These are phyloP conservation scores for Neoascochyta sp. DNA, from an alignment of 2,329 filamentous ascomycete genomes.

Conservation along the genomic window DNA sequence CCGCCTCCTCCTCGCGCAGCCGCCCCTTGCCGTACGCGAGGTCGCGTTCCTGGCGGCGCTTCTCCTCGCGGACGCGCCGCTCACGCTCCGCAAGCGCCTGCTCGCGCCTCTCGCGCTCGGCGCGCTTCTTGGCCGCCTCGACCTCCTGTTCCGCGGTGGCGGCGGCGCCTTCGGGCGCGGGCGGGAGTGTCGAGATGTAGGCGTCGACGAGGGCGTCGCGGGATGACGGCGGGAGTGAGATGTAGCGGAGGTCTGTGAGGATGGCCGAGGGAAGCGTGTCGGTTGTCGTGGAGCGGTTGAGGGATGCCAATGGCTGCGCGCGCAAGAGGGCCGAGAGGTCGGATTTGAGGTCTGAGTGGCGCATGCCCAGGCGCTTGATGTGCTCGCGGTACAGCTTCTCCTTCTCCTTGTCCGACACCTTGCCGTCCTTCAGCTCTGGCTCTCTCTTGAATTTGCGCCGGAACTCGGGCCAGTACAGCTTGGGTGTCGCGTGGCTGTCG, in stretches of 20 bases:
- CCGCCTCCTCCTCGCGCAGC: constrained; percentile 63
- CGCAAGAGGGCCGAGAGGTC: constrained; percentile 66
- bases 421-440: constrained; percentile 69
- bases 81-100: constrained; percentile 65
- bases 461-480: constrained; percentile 97
- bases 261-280: constrained; percentile 60
- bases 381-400: constrained; percentile 79
- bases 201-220: constrained; percentile 64
- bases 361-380: constrained; percentile 61
- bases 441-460: constrained; percentile 86
- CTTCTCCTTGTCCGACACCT: constrained; percentile 60
- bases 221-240: constrained; percentile 59
- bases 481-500: constrained; percentile 76
- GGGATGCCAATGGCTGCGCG: constrained; percentile 53
- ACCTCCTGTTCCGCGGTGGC: constrained; percentile 51
- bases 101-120: constrained; percentile 51
- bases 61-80: constrained; percentile 60
- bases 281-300: constrained; percentile 59
- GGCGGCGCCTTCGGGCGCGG: constrained; percentile 50
- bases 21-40: constrained; percentile 59
- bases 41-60: constrained; percentile 56
- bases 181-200: constrained; percentile 61
- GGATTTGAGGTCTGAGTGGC: constrained; percentile 62
- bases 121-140: constrained; percentile 39
- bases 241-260: constrained; percentile 65